Conservation (phyloP, 202 grass and related monocot species). For the Setaria italica region DNA sequence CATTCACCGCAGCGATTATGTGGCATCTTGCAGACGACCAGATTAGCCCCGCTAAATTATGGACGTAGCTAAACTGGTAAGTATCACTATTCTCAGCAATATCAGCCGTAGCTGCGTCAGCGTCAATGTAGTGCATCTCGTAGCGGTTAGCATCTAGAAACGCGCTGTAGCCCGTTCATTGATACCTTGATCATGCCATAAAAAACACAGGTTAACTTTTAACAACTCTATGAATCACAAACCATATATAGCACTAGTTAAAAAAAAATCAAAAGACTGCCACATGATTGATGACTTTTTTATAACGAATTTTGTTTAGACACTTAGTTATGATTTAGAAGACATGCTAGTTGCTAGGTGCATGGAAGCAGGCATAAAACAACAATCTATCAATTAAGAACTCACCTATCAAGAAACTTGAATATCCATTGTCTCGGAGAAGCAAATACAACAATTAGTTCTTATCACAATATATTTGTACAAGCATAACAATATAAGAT, state of each 20-base stretch:
- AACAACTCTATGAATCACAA: neutral
- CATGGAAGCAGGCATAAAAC: neutral
- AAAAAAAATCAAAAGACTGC: slow-evolving; percentile 19
- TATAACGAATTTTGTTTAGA: neutral
- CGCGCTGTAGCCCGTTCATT: too few species aligned
- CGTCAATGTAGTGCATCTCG: too few species aligned
- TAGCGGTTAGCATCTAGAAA: too few species aligned
- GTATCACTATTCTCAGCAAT: too few species aligned
- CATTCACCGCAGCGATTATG: too few species aligned
- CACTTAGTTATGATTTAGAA: slow-evolving; percentile 8
- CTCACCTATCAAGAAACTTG: neutral
- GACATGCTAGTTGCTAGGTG: neutral
- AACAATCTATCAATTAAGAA: neutral
- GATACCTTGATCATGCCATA: neutral
- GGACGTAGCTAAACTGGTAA: too few species aligned
- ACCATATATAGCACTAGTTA: neutral
- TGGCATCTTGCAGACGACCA: too few species aligned
- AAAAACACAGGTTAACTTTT: neutral
- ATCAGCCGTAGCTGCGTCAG: too few species aligned
- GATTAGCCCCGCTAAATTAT: too few species aligned
- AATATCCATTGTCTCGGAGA: neutral
- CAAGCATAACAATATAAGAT: neutral
- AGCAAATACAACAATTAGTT: too few species aligned
- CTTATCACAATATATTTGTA: neutral
- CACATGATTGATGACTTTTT: too few species aligned